Evolutionary conservation across 345 rosid species (phyloP), one percentile per base, ranked within the genome.

Genomic region (Pugionium dolabratum): DNA sequence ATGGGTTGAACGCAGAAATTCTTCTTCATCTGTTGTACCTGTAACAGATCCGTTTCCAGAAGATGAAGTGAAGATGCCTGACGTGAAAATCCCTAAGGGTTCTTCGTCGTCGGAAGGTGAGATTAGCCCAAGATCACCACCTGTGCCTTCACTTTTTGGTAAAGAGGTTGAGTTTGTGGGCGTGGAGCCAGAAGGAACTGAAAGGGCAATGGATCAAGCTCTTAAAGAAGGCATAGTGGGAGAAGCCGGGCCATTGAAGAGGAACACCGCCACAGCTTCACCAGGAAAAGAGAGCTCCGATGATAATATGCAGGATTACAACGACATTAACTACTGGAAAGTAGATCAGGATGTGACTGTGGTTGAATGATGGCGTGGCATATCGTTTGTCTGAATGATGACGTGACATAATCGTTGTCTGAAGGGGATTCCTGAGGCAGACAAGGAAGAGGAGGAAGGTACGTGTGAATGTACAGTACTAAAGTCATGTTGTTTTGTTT

Each of bases 121-220:
- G 45, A 59, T 66, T 0, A 62, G 83, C 33, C 57, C 85, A 51
- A 68, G 47, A 75, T 76, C 90, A 49, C 78, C 80, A 1, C 63
- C 85, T 2, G 79, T 82, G n/a, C 92, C 88, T 11, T 86, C 91
- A 4, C 70, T 94, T 79, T 90, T 90, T 32, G 89, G 82, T 64
- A 96, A 88, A 74, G 99, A 94, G 55, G 91, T 94, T 26, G 97
- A 94, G 74, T 94, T 90, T 65, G 96, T 90, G 5, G 99, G 99
- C 1, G 91, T 90, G 49, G 97, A 90, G 72, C 60, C 80, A 46
- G 95, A 88, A 85, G 97, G 96, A 29, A 84, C 93, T 0, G 95
- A 90, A 75, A 90, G 81, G 78, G 97, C 97, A 52, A 94, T 88
- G 97, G 99, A 90, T n/a, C 96, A 85, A 70, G 96, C 97, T 58